Evolutionary conservation across 2,329 filamentous ascomycete species (phyloP).

Genomic region (Neurospora crassa): DNA sequence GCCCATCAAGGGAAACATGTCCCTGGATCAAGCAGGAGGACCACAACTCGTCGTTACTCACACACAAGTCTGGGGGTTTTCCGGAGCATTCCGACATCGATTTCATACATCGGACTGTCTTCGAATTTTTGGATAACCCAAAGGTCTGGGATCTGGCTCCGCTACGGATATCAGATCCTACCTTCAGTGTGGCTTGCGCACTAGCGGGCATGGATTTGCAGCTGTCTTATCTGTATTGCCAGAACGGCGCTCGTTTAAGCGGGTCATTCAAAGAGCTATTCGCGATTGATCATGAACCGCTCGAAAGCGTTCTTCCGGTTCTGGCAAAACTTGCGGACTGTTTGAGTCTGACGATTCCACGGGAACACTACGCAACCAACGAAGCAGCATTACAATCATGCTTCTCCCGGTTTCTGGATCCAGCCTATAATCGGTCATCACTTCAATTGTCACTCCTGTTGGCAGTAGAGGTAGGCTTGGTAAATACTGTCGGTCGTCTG

Average conservation of each 20-base stretch:
- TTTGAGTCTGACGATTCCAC: neutral
- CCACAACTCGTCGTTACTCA: neutral
- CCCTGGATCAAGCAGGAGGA: neutral
- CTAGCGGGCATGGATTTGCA: neutral
- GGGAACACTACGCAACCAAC: neutral
- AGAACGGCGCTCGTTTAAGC: rapidly evolving
- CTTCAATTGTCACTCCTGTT: neutral
- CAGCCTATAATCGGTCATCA: neutral
- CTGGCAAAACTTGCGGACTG: neutral
- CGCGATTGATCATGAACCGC: neutral
- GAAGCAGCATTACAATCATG: neutral
- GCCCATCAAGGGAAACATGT: neutral
- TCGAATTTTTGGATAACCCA: conserved; percentile 6
- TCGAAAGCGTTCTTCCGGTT: neutral
- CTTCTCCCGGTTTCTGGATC: neutral
- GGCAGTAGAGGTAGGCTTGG: neutral
- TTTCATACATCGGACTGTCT: conserved; percentile 7
- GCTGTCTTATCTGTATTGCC: neutral
- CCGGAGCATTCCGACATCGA: neutral
- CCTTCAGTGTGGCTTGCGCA: neutral
- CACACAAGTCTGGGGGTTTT: neutral
- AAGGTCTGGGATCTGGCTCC: neutral
- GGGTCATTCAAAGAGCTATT: rapidly evolving
- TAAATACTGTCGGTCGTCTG: neutral
- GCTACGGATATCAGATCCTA: neutral